Conservation (phyloP, 2,329 filamentous ascomycete genomes). For the Hypoxylon sp. region DNA sequence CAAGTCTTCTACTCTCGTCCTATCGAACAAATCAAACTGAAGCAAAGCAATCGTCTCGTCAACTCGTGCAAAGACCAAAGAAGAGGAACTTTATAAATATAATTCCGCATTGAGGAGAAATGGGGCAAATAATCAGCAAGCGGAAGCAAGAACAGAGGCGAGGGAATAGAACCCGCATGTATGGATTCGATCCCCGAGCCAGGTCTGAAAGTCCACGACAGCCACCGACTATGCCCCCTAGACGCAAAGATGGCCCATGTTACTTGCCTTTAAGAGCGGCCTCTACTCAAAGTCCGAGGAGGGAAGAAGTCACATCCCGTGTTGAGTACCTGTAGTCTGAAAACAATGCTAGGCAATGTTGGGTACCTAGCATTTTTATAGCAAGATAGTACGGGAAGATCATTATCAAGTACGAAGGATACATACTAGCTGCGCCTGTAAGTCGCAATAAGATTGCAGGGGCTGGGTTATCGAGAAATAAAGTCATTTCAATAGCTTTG, state of each 20-base stretch:
- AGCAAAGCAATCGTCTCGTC: neutral
- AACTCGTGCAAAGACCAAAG: neutral
- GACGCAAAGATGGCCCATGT: neutral
- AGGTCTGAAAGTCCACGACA: neutral
- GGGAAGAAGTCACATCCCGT: neutral
- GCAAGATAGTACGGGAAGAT: neutral
- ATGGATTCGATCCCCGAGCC: neutral
- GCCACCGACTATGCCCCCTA: neutral
- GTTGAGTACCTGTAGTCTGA: neutral
- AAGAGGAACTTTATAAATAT: neutral
- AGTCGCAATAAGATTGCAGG: neutral
- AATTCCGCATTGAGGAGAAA: neutral
- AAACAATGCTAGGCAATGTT: neutral
- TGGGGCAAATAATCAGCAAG: constrained; percentile 8
- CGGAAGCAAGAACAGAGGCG: neutral
- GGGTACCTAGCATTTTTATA: neutral
- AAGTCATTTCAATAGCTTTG: neutral
- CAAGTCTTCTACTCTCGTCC: neutral
- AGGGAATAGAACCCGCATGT: neutral
- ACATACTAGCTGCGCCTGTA: neutral
- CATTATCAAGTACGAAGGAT: neutral
- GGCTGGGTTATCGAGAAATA: neutral
- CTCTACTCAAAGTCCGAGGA: neutral
- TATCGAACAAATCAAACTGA: neutral
- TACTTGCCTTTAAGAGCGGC: constrained; percentile 2